These are phyloP conservation scores for Pseudonitzschia multiseries DNA, from an alignment of 108 stramenopile genomes.

Conservation along the genomic window DNA sequence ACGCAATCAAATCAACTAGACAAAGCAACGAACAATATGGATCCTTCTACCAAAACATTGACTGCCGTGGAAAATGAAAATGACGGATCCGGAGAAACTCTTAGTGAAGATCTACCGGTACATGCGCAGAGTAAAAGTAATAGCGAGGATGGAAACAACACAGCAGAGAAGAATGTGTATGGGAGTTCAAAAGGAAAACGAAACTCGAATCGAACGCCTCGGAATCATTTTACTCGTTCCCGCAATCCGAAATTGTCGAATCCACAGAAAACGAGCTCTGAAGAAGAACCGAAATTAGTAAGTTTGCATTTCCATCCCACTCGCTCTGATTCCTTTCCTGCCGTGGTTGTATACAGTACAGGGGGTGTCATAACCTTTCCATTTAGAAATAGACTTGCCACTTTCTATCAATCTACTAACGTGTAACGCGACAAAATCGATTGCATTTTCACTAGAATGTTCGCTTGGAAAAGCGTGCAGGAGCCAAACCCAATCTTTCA, in stretches of 20 bases:
- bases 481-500: not conserved
- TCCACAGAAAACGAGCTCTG: not conserved
- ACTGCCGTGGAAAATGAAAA: not conserved
- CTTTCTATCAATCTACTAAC: not conserved
- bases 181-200: not conserved
- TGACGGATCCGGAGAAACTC: not conserved
- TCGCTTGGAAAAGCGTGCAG: not conserved
- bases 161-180: not conserved
- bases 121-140: not conserved
- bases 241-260: not conserved
- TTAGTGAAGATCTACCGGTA: not conserved
- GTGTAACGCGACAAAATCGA: not conserved
- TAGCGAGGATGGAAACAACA: not conserved
- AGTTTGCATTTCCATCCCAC: not conserved
- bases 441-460: not conserved
- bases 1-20: not conserved
- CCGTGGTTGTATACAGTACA: not conserved
- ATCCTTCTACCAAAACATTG: not conserved
- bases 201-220: not conserved
- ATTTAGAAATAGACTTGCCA: not conserved
- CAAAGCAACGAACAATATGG: not conserved
- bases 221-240: constrained; percentile 15
- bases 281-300: not conserved
- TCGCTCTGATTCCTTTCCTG: not conserved
- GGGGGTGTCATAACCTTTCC: not conserved